Base-by-base conservation (phyloP, 1,139 yeast species). In the Yamadazyma membranifaciens region DNA sequence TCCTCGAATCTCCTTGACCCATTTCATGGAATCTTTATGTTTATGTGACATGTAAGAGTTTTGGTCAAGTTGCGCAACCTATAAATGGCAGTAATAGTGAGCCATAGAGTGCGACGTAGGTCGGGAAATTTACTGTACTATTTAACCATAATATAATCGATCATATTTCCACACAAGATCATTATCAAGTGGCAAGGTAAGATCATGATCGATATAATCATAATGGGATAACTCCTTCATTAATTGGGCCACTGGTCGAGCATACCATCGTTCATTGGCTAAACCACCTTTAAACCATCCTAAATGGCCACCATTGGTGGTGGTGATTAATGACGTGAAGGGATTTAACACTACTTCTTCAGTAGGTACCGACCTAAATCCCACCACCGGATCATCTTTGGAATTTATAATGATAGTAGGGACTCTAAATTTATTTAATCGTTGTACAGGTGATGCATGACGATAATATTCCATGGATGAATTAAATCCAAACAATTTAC, bases 251-350 rank as follows among this genome's bases (percentile, higher is more conserved):
- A 71, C 44, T 0, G 76, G 76, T 10, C 52, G 52, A 2, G 73
- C 57, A 46, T 72, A 69, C 88, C 88, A 83, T 47, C 87, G 65
- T 11, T 59, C 60, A 27, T 79, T 75, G 36, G 63, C 60, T 47
- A 62, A 63, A 36, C 67, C 68, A 20, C 24, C 24, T 20, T 20
- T 20, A 47, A 76, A 77, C 83, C 83, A 79, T 1, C 81, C 83
- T 43, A 79, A 65, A 63, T 92, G 98, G 9, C 98, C 98, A 42
- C 98, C 98, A 25, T 81, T 63, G 27, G 81, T 75, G 0, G 97
- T 87, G 38, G 82, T 77, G 13, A 84, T 67, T 52, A 87, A 60
- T 27, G 80, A 65, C 25, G 84, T 65, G 57, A 78, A 85, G 9
- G 96, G 96, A 54, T 89, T 91, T 34, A 69, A 62, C 34, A 56